Base-by-base conservation (phyloP, 768 basidiomycete genomes). In the Panellus pusillus region DNA sequence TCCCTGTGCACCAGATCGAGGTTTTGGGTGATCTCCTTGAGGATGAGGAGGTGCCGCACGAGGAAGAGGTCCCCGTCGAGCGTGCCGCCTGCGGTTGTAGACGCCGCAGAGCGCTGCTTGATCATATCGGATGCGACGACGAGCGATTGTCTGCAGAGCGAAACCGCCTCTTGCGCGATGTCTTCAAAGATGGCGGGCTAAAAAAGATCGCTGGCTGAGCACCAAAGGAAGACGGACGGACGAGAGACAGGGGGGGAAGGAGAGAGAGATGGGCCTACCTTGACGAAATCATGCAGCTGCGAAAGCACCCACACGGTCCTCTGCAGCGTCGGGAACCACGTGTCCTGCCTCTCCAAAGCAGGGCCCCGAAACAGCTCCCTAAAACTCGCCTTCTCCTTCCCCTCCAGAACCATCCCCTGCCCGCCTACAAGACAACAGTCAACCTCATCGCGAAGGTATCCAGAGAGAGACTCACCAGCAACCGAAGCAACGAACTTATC, bases 151-250 rank as follows among this genome's bases (percentile, higher is more conserved):
- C 87, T 82, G 67, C 94, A 96, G 4, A 93, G 74, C 12, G 80
- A 77, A 29, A 97, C 79, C 0, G 95, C 92, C 71, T 98, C 95
- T 71, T 94, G 91, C 0, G 96, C 94, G 37, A 98, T 90, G 67
- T 99, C 97, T 62, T 94, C 90, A 54, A 97, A 99, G 53, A 98
- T 95, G 1, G 85, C 87, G n/a, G 91, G 86, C 94, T 98, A 54
- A 6, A 31, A 50, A 31, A 50, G 52, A 32, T 47, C 35, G 40
- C 15, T 35, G 32, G 14, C 14, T 35, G 29, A 37, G 36, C 36
- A 31, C 36, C 42, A 8, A 35, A n/a, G 32, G 40, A 29, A 17
- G 13, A 38, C 8, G 52, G 18, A 48, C 32, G 14, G 37, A 27
- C 27, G 45, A n/a, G 15, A 44, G 45, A 6, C n/a, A n/a, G n/a